phyloP scores from a whole-genome alignment of 116 monocot species.

The Iris pallida region DNA sequence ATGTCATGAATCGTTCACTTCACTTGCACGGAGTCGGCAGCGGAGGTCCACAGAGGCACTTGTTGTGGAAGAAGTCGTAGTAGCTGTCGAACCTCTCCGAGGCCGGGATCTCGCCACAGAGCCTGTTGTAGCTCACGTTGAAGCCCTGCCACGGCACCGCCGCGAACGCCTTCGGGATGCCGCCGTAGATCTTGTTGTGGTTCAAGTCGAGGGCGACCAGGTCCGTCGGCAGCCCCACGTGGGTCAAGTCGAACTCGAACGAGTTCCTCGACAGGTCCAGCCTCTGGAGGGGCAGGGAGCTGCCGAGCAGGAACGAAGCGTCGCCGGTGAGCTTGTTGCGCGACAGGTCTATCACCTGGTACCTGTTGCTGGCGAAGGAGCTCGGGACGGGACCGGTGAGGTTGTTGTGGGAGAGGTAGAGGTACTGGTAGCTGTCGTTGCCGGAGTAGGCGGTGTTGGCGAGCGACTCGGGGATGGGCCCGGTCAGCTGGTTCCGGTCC shows the following conservation, averaged over 20 bases:
- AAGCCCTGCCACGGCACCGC: neutral
- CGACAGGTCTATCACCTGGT: neutral
- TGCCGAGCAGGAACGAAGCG: conserved; percentile 1
- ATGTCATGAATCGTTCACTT: too few relatives aligned
- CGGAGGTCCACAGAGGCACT: too few relatives aligned
- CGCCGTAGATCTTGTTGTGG: conserved; percentile 7
- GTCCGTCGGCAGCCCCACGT: neutral
- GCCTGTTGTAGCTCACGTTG: conserved; percentile 13
- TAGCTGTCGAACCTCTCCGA: too few relatives aligned
- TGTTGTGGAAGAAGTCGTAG: too few relatives aligned
- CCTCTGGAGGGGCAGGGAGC: neutral
- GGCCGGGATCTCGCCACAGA: conserved; percentile 12
- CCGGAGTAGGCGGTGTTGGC: neutral
- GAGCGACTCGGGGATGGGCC: neutral
- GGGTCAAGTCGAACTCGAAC: conserved; percentile 7
- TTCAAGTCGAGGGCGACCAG: conserved; percentile 9
- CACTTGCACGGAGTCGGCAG: too few relatives aligned
- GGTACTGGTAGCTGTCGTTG: neutral
- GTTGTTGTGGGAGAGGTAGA: neutral
- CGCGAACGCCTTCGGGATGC: conserved; percentile 5
- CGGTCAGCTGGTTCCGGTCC: neutral
- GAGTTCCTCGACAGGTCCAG: conserved; percentile 9
- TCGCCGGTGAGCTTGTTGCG: conserved; percentile 2
- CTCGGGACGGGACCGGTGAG: neutral
- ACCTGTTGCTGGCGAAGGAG: neutral